Evolutionary conservation across 2,329 filamentous ascomycete species (phyloP), one percentile per base, ranked within the genome.

Genomic region (Botrytis byssoidea): DNA sequence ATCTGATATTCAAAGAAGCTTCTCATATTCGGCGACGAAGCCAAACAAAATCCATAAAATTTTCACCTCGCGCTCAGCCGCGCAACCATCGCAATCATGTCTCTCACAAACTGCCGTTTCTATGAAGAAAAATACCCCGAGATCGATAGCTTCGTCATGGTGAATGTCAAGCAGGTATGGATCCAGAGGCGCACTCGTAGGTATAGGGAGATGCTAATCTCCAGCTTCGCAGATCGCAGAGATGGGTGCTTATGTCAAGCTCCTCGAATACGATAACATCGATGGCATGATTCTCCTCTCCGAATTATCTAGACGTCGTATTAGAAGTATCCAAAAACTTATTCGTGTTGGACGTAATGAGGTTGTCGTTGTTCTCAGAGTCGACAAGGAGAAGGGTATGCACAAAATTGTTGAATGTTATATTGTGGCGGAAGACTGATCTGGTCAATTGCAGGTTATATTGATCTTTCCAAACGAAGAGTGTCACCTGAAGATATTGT

Each of bases 141-240:
- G 88, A 95, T 99, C 83, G 96, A 99, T 86, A 97, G 94, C 88
- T 98, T 98, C 86, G 97, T 99, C 83, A 99, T 99, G 96, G 96
- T 99, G 83, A 99, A 98, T 85, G 96, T 98, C 81, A 97, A 97
- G 90, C 94, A 97, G 91, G 93, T 95, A 83, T 76, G 88, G 81
- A 74, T 22, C 59, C 35, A 42, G 29, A 40, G 18, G 25, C 18
- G n/a, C 25, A 9, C 29, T 29, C 37, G 37, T 14, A 46, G 6
- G 37, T n/a, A 46, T 51, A 10, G 68, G 40, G 16, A 40, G 12
- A 63, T 60, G 25, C 74, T 76, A 73, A 77, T 32, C 16, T 61
- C 29, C 65, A 59, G 40, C 55, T 65, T 42, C 32, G 72, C 59
- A 96, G 93, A 99, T 99, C 83, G 96, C 96, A 84, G 97, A 99